Conservation (phyloP, 345 rosid species). For the Dipteronia dyeriana region DNA sequence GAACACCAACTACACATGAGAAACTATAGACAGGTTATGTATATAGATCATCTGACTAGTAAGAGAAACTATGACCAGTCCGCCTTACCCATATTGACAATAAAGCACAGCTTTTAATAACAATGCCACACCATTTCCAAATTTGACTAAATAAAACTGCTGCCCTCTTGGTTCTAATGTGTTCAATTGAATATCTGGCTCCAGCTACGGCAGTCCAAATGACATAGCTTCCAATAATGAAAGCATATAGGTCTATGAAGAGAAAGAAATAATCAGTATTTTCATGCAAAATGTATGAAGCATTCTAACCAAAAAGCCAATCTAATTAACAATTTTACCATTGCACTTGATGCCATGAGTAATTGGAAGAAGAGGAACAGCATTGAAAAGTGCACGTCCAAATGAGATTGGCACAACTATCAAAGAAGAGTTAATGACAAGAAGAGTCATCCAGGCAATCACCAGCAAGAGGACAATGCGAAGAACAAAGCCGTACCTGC, state of each 20-base stretch:
- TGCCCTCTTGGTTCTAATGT: slow-evolving; percentile 73
- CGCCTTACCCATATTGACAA: slow-evolving; percentile 87
- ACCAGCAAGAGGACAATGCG: slow-evolving; percentile 82
- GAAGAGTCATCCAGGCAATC: slow-evolving; percentile 96
- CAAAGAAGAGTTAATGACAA: slow-evolving; percentile 87
- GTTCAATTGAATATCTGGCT: slow-evolving; percentile 79
- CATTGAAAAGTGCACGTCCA: slow-evolving; percentile 90
- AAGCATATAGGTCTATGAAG: slow-evolving; percentile 81
- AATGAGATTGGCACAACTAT: slow-evolving; percentile 90
- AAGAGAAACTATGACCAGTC: not conserved
- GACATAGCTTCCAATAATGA: slow-evolving; percentile 88
- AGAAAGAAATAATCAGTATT: slow-evolving; percentile 22
- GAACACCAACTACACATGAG: not conserved
- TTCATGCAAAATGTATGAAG: slow-evolving; percentile 3
- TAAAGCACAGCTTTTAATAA: slow-evolving; percentile 75
- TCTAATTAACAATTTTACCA: slow-evolving; percentile 47
- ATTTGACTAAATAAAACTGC: slow-evolving; percentile 65
- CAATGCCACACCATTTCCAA: slow-evolving; percentile 90
- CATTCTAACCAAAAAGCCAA: not conserved
- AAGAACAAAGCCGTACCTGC: slow-evolving; percentile 85
- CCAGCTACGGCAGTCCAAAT: slow-evolving; percentile 94
- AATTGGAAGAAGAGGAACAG: slow-evolving; percentile 90
- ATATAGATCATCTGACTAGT: not conserved
- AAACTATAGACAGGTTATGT: not conserved
- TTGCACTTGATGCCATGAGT: slow-evolving; percentile 99